Conservation (phyloP, 129 eudicot genomes). For the Chrysanthemum lavandulifolium region DNA sequence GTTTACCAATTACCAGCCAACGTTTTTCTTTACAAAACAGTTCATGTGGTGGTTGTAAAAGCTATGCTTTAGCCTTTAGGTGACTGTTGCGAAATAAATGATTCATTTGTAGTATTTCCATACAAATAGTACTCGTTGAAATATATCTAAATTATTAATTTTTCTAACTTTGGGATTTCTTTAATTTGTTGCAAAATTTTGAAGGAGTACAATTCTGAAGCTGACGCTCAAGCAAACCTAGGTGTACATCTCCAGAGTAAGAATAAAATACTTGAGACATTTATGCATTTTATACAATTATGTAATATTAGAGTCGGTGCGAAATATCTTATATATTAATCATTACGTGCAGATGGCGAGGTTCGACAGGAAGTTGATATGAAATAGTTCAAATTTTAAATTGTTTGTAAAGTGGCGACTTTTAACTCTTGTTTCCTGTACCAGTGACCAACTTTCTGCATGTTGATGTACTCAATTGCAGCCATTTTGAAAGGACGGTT, state of each 20-base stretch:
- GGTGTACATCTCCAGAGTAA: constrained; percentile 64
- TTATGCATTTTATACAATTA: constrained; percentile 12
- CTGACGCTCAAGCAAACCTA: constrained; percentile 88
- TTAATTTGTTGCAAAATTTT: not conserved
- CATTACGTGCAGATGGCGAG: constrained; percentile 63
- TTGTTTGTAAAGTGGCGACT: not conserved
- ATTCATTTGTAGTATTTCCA: no score
- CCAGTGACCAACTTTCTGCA: not conserved
- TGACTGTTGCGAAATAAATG: not conserved
- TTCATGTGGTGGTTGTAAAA: not conserved
- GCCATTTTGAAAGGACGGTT: no score
- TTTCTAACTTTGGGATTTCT: not conserved
- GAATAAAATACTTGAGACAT: not conserved
- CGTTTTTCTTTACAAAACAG: not conserved
- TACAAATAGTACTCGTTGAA: not conserved
- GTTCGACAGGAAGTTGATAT: constrained; percentile 64
- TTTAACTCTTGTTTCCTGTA: constrained; percentile 7
- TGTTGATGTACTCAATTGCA: not conserved
- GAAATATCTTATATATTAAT: not conserved
- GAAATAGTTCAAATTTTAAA: constrained; percentile 31
- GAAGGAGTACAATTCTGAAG: constrained; percentile 76
- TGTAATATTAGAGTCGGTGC: not conserved
- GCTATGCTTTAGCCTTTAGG: not conserved
- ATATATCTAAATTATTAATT: not conserved
- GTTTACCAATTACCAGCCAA: not conserved